phyloP scores from a whole-genome alignment of 2,329 filamentous ascomycete species.

The Akanthomyces lecanii region DNA sequence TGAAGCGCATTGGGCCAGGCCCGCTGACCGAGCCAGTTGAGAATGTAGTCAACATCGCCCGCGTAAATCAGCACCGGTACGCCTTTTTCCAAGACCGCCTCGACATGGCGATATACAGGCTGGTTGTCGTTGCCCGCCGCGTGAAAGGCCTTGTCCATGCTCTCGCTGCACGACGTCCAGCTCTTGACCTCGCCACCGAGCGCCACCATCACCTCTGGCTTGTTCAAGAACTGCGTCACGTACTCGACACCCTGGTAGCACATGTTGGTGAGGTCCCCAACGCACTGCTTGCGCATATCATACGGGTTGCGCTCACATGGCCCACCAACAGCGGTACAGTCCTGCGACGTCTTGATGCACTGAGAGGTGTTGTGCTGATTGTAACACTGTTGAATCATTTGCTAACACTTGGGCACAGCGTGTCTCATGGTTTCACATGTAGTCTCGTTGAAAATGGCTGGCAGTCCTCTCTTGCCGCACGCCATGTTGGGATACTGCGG shows the following conservation, averaged over 20 bases:
- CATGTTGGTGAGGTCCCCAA: slow-evolving; percentile 64
- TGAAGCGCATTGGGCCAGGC: slow-evolving; percentile 92
- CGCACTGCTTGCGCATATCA: slow-evolving; percentile 84
- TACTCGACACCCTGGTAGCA: slow-evolving; percentile 91
- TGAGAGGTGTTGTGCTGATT: slow-evolving; percentile 54
- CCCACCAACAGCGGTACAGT: slow-evolving; percentile 92
- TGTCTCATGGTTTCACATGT: slow-evolving; percentile 90
- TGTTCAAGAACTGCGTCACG: slow-evolving; percentile 84
- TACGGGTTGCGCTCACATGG: slow-evolving; percentile 97
- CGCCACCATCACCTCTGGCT: slow-evolving; percentile 74
- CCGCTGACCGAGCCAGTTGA: slow-evolving; percentile 98
- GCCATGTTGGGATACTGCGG: slow-evolving; percentile 96
- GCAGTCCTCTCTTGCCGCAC: slow-evolving; percentile 90
- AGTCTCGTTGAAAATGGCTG: slow-evolving; percentile 72
- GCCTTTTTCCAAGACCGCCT: slow-evolving; percentile 70
- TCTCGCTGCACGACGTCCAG: slow-evolving; percentile 97
- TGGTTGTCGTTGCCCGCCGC: slow-evolving; percentile 99
- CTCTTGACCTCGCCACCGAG: slow-evolving; percentile 82
- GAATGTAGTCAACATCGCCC: slow-evolving; percentile 82
- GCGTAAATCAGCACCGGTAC: slow-evolving; percentile 95
- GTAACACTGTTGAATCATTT: slow-evolving; percentile 87
- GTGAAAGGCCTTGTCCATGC: slow-evolving; percentile 98
- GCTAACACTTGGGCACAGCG: slow-evolving; percentile 81
- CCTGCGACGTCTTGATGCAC: slow-evolving; percentile 94
- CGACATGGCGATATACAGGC: slow-evolving; percentile 89